Base-by-base conservation (phyloP, 78 protist genomes). In the Dictyostelium capitatum region DNA sequence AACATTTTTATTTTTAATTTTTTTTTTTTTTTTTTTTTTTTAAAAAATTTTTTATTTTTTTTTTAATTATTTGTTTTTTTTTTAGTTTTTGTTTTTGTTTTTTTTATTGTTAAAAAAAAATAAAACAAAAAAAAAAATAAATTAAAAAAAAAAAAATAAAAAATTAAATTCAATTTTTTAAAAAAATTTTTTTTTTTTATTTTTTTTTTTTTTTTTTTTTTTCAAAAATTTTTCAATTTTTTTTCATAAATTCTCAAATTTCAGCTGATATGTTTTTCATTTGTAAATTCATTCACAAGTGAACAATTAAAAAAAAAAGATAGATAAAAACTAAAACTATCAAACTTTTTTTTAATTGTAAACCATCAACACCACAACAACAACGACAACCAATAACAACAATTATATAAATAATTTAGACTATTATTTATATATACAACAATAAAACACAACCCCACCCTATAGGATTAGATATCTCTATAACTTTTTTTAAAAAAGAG, bases 281-380 rank as follows among this genome's bases (percentile, higher is more conserved):
- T n/a, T 43, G 7, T 7, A 20, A 41, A 43, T 43, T 72, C 70
- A 62, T 62, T 62, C 70, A 62, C 17, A 37, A 62, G 70, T 62
- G 70, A 62, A 62, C 70, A 62, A 37, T 37, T 37, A 37, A 37
- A 62, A 59, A 59, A 53, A 56, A 62, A 62, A 62, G 70, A 62
- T 62, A 62, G 70, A 62, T 62, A 25, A 62, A 62, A 62, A 53
- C 20, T 25, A 30, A n/a, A 62, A 62, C 51, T 28, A 54, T 54
- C 12, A 37, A 37, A 37, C 1, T 2, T 51, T 2, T 51, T 14
- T 14, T 51, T 14, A 51, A 51, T 51, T 51, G 15, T 51, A 51
- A 51, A 1, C 15, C 56, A 51, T 14, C 10, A 8, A 51, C 10
- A 51, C 0, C 56, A 51, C 10, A 51, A 14, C 56, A 51, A 51